Evolutionary conservation across 768 basidiomycete species (phyloP).

Genomic region (Tephrocybe sp.): DNA sequence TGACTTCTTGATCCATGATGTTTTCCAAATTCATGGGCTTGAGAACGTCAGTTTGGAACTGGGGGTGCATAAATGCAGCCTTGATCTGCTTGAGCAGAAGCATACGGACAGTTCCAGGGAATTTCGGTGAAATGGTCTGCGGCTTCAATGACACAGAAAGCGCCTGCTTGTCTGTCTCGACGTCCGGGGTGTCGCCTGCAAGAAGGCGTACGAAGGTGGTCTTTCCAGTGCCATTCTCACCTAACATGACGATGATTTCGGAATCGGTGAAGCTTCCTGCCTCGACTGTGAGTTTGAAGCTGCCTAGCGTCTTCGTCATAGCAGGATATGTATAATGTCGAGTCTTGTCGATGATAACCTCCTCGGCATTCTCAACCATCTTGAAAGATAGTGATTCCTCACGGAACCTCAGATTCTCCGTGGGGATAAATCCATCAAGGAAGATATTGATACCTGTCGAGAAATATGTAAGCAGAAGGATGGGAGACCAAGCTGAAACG

Average conservation of each 20-base stretch:
- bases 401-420: constrained; percentile 97
- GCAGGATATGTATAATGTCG: constrained; percentile 88
- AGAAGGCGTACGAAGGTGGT: constrained; percentile 96
- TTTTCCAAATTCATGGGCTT: constrained; percentile 96
- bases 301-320: constrained; percentile 96
- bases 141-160: constrained; percentile 94
- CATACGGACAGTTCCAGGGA: constrained; percentile 96
- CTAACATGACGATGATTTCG: constrained; percentile 98
- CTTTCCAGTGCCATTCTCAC: constrained; percentile 99
- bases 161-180: constrained; percentile 75
- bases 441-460: constrained; percentile 94
- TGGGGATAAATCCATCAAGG: constrained; percentile 97
- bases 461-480: background rate
- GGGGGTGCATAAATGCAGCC: constrained; percentile 96
- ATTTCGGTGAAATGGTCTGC: constrained; percentile 97
- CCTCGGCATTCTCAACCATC: constrained; percentile 96
- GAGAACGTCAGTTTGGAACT: constrained; percentile 97
- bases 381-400: constrained; percentile 95
- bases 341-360: constrained; percentile 81
- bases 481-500: constrained; percentile 1
- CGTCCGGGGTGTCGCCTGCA: constrained; percentile 90
- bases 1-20: constrained; percentile 97
- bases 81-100: constrained; percentile 93
- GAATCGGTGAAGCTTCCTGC: constrained; percentile 94
- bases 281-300: constrained; percentile 93